phyloP scores from a whole-genome alignment of 1,284 basidiomycete genomes.

The Microbotryomycetes sp. region DNA sequence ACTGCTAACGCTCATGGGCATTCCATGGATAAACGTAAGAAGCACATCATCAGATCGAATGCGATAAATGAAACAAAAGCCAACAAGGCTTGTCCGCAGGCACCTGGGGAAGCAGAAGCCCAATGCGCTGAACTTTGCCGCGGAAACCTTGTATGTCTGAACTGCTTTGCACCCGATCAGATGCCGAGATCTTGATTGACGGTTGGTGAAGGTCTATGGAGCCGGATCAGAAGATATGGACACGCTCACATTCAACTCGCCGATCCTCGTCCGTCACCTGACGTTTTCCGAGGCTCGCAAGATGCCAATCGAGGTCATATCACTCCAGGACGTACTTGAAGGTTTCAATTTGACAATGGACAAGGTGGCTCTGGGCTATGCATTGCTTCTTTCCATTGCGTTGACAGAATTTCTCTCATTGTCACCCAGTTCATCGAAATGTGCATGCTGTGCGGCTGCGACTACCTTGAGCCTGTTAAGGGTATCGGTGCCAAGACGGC shows the following conservation, averaged over 20 bases:
- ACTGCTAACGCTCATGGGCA: slow-evolving; percentile 89
- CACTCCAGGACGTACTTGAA: slow-evolving; percentile 70
- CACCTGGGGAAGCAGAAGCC: slow-evolving; percentile 96
- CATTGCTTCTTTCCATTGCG: not conserved
- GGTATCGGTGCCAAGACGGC: slow-evolving; percentile 95
- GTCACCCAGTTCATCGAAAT: slow-evolving; percentile 79
- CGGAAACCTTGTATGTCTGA: slow-evolving; percentile 51
- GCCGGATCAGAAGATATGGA: slow-evolving; percentile 99
- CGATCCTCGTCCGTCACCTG: slow-evolving; percentile 86
- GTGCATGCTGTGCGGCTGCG: slow-evolving; percentile 93
- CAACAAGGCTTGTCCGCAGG: slow-evolving; percentile 53
- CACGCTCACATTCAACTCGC: slow-evolving; percentile 89
- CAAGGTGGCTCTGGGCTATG: slow-evolving; percentile 49
- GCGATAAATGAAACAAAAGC: not conserved
- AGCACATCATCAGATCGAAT: not conserved
- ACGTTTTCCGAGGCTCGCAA: slow-evolving; percentile 99
- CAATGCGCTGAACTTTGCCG: slow-evolving; percentile 96
- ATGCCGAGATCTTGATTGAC: too few species aligned
- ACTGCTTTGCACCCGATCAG: not conserved
- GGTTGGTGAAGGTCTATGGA: slow-evolving; percentile 90
- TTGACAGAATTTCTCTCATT: not conserved
- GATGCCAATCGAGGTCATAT: slow-evolving; percentile 91
- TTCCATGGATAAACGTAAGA: slow-evolving; percentile 75
- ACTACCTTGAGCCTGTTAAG: slow-evolving; percentile 94
- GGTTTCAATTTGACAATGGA: slow-evolving; percentile 90